These are phyloP conservation scores for Cephaloascus albidus DNA, from an alignment of 805 yeast species.

Conservation along the genomic window DNA sequence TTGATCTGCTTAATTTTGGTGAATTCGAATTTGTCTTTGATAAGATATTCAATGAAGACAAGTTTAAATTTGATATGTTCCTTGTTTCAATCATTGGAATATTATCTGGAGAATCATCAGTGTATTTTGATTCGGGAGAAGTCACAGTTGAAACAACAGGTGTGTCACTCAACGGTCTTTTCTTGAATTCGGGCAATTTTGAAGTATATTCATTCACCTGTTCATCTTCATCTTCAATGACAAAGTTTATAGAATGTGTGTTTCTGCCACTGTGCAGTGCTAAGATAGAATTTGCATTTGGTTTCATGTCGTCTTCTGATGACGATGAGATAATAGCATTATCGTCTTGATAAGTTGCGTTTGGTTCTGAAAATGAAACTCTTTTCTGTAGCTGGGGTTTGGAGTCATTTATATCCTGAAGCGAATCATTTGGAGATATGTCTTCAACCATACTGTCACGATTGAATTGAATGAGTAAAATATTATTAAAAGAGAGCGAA, in stretches of 20 bases:
- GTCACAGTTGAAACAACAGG: slow-evolving; percentile 51
- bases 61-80: slow-evolving; percentile 29
- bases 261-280: too few species aligned
- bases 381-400: not conserved
- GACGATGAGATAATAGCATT: not conserved
- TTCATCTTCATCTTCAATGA: not conserved
- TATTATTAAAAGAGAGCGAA: too few species aligned
- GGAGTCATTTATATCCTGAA: not conserved
- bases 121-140: slow-evolving; percentile 35
- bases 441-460: too few species aligned
- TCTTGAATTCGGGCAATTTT: slow-evolving; percentile 49
- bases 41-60: slow-evolving; percentile 16
- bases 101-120: slow-evolving; percentile 1
- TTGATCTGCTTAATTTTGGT: not conserved
- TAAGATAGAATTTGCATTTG: not conserved
- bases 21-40: not conserved
- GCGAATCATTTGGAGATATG: too few species aligned
- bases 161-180: slow-evolving; percentile 67
- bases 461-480: too few species aligned
- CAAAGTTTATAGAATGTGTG: not conserved
- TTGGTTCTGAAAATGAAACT: not conserved
- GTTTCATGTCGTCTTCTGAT: not conserved
- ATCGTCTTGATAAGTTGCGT: not conserved
- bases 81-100: slow-evolving; percentile 15
- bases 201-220: slow-evolving; percentile 2